Base-by-base conservation (phyloP, 805 yeast species). In the Cyberlindnera samutprakarnensis region DNA sequence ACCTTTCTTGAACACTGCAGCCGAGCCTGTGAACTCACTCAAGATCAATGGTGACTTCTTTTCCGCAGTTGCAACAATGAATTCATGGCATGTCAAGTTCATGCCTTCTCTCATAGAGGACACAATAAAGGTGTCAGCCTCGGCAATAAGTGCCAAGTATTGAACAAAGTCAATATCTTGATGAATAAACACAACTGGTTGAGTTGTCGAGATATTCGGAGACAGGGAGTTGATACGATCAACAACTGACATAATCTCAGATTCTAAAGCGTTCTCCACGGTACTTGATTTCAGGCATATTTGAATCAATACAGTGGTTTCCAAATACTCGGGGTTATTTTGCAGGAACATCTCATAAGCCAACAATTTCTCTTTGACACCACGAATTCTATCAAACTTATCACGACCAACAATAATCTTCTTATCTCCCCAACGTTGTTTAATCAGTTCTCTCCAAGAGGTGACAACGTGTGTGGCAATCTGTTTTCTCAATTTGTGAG, bases 1-100 rank as follows among this genome's bases (percentile, higher is more conserved):
- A 10, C 94, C 88, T 17, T 72, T 59, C 11, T 66, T 66, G 34
- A 92, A 63, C 6, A 90, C 74, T 5, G 80, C 69, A 0, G 97
- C 95, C 9, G 95, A 83, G 2, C 98, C 98, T 1, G 96, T 87
- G 47, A 92, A 92, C 56, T 92, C 98, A 23, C 95, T 83, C 34
- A 92, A 57, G 28, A 92, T 70, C 40, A 90, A 66, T 2, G 96
- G 95, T 0, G 95, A 80, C 42, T 80, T 77, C 37, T 73, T 72
- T 25, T 71, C 74, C 15, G 65, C 59, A 1, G 92, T 72, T 17
- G 94, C 83, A 34, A 78, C 79, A 25, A 87, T 71, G 53, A 81
- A 92, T 54, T 92, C 98, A 52, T 92, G 98, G 46, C 96, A 90
- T 0, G 97, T 88, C 50, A 92, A 66, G 48, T 92, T 92, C 87